These are phyloP conservation scores for Corrigiola litoralis DNA, from an alignment of 179 eudicot genomes.

Conservation along the genomic window DNA sequence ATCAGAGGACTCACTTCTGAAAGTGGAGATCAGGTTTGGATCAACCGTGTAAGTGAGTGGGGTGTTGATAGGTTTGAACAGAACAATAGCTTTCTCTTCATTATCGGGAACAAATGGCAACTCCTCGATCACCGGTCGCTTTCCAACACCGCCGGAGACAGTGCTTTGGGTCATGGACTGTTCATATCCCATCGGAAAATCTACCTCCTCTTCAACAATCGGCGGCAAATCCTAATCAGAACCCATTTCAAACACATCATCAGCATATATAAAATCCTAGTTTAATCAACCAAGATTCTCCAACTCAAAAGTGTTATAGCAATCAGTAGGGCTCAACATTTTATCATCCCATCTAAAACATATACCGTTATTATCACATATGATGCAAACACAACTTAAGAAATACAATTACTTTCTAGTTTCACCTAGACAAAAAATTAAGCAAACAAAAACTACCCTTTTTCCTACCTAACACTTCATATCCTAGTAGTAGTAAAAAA, in stretches of 20 bases:
- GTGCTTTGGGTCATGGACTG: slow-evolving; percentile 12
- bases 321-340: too few relatives aligned
- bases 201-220: slow-evolving; percentile 53
- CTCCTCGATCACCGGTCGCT: slow-evolving; percentile 39
- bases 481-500: too few relatives aligned
- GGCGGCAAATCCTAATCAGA: slow-evolving; percentile 60
- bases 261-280: neutral
- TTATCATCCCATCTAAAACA: too few relatives aligned
- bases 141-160: slow-evolving; percentile 3
- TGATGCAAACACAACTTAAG: too few relatives aligned
- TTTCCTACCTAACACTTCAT: too few relatives aligned
- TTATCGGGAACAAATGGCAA: slow-evolving; percentile 35
- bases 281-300: neutral
- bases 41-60: slow-evolving; percentile 25
- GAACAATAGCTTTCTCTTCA: slow-evolving; percentile 75
- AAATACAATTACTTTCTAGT: too few relatives aligned
- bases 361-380: too few relatives aligned
- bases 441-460: too few relatives aligned
- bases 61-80: slow-evolving; percentile 44
- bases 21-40: slow-evolving; percentile 44
- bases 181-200: slow-evolving; percentile 19
- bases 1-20: slow-evolving; percentile 56
- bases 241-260: neutral
- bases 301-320: too few relatives aligned
- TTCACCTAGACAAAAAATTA: too few relatives aligned